Base-by-base conservation (phyloP, 2,329 filamentous ascomycete species). In the Blastomyces gilchristii region DNA sequence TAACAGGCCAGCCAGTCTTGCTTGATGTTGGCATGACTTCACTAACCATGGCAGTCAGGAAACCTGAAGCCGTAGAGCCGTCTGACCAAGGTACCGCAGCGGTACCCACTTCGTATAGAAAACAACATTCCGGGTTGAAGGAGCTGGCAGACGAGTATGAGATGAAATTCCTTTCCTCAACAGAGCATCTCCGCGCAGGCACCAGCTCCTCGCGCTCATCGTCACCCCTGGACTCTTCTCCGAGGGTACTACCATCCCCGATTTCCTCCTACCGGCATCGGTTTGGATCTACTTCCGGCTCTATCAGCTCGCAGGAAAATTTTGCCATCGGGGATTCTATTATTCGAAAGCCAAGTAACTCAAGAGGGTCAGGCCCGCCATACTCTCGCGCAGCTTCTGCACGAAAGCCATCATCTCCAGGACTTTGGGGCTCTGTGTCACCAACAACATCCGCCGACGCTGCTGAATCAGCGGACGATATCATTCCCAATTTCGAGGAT, bases 11-110 rank as follows among this genome's bases (percentile, higher is more conserved):
- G 70, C 93, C 94, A 0, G 91, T 96, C 0, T 81, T 99, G 16
- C 85, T 96, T 70, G 92, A 97, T 71, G 88, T 97, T 18, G 88
- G 87, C 37, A 89, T 96, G 77, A 90, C 93, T 0, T 96, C 92
- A 3, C 81, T 99, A 58, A 97, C 93, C 1, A 89, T 97, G 86
- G 93, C 93, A 4, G 82, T 87, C 18, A 82, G 86, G 59, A 87
- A 86, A 65, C 70, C 71, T 63, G 47, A 39, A 34, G 9, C 28
- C 22, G 16, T 14, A 49, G 56, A 56, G 64, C 34, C 37, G 61
- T 28, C 28, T 61, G 37, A 9, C 8, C 22, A 34, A 14, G 43
- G 16, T 1, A 62, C 49, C 60, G 64, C n/a, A 28, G 22, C 18
- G 12, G 16, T 11, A 9, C 0, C n/a, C 9, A 22, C 16, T n/a